A percentile compares a stretch with the other conserved stretches of the same genome.
phyloP scores from a whole-genome alignment of 257 asterid genomes.

The Handroanthus guayacan region DNA sequence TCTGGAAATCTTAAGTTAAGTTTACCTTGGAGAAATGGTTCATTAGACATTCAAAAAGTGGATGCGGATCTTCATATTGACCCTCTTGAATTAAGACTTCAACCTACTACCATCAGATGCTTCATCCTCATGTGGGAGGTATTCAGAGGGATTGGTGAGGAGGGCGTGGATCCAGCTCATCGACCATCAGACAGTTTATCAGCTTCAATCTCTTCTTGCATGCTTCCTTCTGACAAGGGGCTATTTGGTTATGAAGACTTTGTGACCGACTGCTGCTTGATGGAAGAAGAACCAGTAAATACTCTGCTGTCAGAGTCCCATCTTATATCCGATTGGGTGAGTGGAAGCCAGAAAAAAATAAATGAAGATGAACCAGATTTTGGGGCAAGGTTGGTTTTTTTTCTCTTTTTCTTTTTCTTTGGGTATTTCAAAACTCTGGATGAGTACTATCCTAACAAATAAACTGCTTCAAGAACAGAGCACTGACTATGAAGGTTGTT shows the following conservation, averaged over 20 bases:
- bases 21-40: slow-evolving; percentile 97
- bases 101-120: slow-evolving; percentile 71
- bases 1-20: slow-evolving; percentile 81
- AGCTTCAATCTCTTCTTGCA: slow-evolving; percentile 48
- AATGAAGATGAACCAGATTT: slow-evolving; percentile 81
- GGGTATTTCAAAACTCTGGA: slow-evolving; percentile 17
- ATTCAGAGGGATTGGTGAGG: slow-evolving; percentile 55
- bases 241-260: slow-evolving; percentile 45
- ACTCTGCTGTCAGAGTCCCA: slow-evolving; percentile 77
- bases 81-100: slow-evolving; percentile 77
- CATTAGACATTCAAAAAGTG: slow-evolving; percentile 79
- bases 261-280: slow-evolving; percentile 41
- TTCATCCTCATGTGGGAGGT: slow-evolving; percentile 71
- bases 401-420: not conserved
- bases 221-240: slow-evolving; percentile 52
- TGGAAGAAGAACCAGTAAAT: slow-evolving; percentile 60
- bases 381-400: slow-evolving; percentile 83
- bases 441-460: slow-evolving; percentile 10
- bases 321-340: slow-evolving; percentile 93
- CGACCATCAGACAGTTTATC: slow-evolving; percentile 49
- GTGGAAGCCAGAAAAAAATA: slow-evolving; percentile 54
- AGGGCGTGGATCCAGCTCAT: slow-evolving; percentile 42
- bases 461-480: slow-evolving; percentile 13
- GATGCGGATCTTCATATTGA: slow-evolving; percentile 84
- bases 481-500: slow-evolving; percentile 9